Percentiles rank a stretch among this genome's conserved stretches.
Conservation (phyloP, 164 flowering plant genomes). For the Houttuynia cordata region DNA sequence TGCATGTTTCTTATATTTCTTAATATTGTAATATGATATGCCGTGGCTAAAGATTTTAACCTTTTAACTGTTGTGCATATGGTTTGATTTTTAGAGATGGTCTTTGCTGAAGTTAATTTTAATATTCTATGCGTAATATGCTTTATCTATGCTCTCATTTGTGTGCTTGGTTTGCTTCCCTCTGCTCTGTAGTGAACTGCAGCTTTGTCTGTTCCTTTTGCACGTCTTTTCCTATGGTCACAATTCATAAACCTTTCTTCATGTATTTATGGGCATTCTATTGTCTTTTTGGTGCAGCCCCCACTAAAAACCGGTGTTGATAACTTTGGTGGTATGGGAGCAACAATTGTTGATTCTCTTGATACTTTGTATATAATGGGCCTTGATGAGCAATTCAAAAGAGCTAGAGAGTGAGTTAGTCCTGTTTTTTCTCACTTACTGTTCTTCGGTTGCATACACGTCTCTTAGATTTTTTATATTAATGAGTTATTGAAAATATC, state of each 20-base stretch:
- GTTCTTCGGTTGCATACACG: not conserved
- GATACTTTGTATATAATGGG: constrained; percentile 98
- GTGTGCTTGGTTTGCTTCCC: too few species aligned
- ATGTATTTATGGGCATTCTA: not conserved
- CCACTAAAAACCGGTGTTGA: constrained; percentile 75
- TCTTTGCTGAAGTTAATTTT: too few species aligned
- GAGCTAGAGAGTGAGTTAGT: constrained; percentile 69
- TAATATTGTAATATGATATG: too few species aligned
- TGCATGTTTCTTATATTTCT: too few species aligned
- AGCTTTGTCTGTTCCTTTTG: not conserved
- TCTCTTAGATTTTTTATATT: not conserved
- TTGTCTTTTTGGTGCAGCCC: constrained; percentile 41
- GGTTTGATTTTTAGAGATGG: too few species aligned
- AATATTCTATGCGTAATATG: too few species aligned
- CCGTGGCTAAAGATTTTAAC: too few species aligned
- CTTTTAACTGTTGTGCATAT: too few species aligned
- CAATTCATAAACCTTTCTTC: not conserved
- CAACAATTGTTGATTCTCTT: constrained; percentile 84
- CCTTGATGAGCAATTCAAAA: constrained; percentile 79
- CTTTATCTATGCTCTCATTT: too few species aligned
- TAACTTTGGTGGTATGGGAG: constrained; percentile 99
- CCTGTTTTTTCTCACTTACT: not conserved
- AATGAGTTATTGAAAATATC: not conserved
- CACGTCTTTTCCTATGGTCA: not conserved
- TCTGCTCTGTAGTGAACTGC: not conserved